These are phyloP conservation scores for Saturnispora saitoi DNA, from an alignment of 805 yeast genomes.

Conservation along the genomic window DNA sequence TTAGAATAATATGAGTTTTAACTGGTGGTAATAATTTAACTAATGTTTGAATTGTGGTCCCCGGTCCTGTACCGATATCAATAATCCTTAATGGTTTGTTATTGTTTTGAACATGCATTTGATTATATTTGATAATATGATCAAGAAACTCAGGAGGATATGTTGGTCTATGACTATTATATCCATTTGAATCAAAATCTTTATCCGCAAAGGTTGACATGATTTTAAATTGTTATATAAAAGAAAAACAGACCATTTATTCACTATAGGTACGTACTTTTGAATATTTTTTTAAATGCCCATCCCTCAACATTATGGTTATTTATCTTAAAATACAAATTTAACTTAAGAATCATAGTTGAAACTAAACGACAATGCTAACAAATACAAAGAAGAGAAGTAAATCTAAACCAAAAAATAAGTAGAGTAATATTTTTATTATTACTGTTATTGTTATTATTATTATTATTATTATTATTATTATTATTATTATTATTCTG, in stretches of 20 bases:
- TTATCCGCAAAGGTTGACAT: constrained; percentile 60
- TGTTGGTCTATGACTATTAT: constrained; percentile 54
- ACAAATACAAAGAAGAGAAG: background rate
- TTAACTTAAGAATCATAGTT: background rate
- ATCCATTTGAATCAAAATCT: constrained; percentile 43
- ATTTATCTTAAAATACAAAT: background rate
- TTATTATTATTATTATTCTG: background rate
- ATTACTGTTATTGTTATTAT: background rate
- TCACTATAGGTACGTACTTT: accelerated
- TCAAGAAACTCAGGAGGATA: constrained; percentile 49
- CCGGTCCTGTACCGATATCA: constrained; percentile 57
- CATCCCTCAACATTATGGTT: background rate
- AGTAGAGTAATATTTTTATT: background rate
- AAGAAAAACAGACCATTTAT: background rate
- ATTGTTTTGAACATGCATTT: background rate
- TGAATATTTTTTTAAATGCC: background rate
- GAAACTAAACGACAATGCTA: background rate
- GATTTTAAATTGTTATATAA: background rate
- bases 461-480: too few relatives aligned
- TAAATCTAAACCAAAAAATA: background rate
- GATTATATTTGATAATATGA: constrained; percentile 21
- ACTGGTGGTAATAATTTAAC: constrained; percentile 27
- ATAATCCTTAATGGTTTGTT: constrained; percentile 13
- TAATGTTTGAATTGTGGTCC: constrained; percentile 40
- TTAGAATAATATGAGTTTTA: constrained; percentile 29